Base-by-base conservation (phyloP, 768 basidiomycete genomes). In the Dentipellis sp. region DNA sequence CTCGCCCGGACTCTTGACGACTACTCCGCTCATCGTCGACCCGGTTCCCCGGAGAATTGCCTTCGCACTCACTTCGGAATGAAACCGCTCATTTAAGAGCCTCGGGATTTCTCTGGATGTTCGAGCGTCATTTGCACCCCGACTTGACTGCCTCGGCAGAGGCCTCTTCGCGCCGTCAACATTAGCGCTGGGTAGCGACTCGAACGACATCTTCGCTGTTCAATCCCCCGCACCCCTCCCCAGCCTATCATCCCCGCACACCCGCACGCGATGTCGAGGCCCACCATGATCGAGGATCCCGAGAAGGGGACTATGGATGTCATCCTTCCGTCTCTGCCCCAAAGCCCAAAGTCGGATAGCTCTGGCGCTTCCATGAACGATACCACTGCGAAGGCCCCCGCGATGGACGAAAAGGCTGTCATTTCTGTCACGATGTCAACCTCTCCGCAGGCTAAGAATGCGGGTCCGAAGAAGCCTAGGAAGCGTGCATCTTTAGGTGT, bases 401-500 rank as follows among this genome's bases (percentile, higher is more conserved):
- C 19, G 14, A 52, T 23, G 4, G 10, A 40, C 17, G 53, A 19
- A 11, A 11, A 21, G n/a, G 39, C 51, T 38, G 51, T 42, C 40
- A 14, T 53, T 11, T 22, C 53, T 3, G 16, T 19, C 14, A 29
- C n/a, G 12, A 39, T 50, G 42, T 35, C 53, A 23, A 46, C 51
- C 3, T 46, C 53, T 9, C 52, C 50, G 23, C 45, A 58, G 53
- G 36, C 3, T 22, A 37, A 21, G 45, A 45, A 53, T 19, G 35
- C 56, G 9, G 47, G 62, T 21, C 45, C 37, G 45, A 57, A 56
- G 39, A 51, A 63, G 36, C 54, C 59, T n/a, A 63, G 63, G 46
- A 58, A 62, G 45, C 61, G 54, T 45, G 56, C 64, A 22, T 66
- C 67, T 48, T 60, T 60, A 21, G 67, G 66, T 67, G 40, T 66